A percentile compares a stretch with the other conserved stretches of the same genome.
Evolutionary conservation across 345 rosid species (phyloP).

Genomic region (Linum tenue): DNA sequence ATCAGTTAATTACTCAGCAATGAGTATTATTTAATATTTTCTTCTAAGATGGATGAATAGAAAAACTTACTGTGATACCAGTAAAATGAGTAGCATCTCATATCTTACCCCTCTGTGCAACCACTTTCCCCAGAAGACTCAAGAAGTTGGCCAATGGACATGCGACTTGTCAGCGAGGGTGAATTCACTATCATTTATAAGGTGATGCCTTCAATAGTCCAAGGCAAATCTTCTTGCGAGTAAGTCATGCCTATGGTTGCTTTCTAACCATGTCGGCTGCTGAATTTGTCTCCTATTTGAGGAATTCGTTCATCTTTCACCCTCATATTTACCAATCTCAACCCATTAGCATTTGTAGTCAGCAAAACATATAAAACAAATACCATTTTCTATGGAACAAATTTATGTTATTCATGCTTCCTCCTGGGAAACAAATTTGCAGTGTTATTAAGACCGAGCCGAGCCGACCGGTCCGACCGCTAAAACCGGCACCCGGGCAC

Average conservation of each 20-base stretch:
- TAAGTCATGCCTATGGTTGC: conserved; percentile 98
- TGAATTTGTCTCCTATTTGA: conserved; percentile 95
- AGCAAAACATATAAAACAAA: conserved; percentile 50
- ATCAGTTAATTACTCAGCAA: no score
- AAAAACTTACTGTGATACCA: conserved; percentile 76
- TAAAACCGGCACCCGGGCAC: no score
- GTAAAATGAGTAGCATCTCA: conserved; percentile 98
- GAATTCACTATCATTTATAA: conserved; percentile 94
- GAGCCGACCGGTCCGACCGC: no score
- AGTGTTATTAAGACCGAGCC: no score
- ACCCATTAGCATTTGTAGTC: conserved; percentile 96
- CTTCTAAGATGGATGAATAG: neutral
- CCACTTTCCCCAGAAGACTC: conserved; percentile 99
- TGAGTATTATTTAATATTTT: no score
- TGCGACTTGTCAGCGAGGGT: conserved; percentile 53
- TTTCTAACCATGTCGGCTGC: conserved; percentile 98
- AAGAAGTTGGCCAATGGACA: conserved; percentile 96
- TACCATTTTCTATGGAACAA: no score
- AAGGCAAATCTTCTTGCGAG: conserved; percentile 98
- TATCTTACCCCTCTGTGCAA: conserved; percentile 98
- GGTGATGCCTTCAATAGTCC: conserved; percentile 93
- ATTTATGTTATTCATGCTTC: no score
- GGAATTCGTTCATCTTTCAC: conserved; percentile 91
- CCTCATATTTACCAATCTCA: conserved; percentile 95
- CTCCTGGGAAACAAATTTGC: no score